Conservation (phyloP, 2,329 filamentous ascomycete species). For the Cordyceps fumosorosea region DNA sequence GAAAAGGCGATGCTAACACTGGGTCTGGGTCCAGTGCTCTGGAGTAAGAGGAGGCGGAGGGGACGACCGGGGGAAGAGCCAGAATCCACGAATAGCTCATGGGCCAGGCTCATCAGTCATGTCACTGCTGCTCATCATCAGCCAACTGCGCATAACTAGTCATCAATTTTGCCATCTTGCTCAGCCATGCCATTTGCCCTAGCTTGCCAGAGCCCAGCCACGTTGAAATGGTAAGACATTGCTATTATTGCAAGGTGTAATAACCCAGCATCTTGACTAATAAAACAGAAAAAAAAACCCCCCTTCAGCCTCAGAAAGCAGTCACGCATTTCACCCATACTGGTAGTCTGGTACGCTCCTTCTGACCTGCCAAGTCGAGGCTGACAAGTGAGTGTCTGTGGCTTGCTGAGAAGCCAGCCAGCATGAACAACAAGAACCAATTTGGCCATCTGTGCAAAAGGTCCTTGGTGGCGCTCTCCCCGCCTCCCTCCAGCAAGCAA, state of each 20-base stretch:
- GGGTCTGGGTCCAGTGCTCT: too few species aligned
- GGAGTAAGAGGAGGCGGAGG: background rate
- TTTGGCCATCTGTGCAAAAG: background rate
- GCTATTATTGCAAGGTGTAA: background rate
- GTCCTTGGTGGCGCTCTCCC: background rate
- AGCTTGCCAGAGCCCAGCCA: background rate
- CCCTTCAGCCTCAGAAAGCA: background rate
- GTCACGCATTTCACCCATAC: background rate
- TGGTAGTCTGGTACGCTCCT: too few species aligned
- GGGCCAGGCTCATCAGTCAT: constrained; percentile 5
- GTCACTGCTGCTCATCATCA: background rate
- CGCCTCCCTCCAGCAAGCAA: background rate
- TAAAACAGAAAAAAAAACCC: too few species aligned
- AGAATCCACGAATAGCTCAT: background rate
- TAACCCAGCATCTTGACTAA: background rate
- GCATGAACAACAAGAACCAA: background rate
- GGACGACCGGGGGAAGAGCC: too few species aligned
- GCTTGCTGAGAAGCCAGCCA: background rate
- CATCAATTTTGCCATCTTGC: background rate
- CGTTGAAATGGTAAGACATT: background rate
- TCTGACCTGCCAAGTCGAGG: background rate
- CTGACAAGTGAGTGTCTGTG: constrained; percentile 4
- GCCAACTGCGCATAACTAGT: too few species aligned
- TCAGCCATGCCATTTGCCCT: background rate
- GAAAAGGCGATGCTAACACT: background rate